Percentiles rank a stretch among this genome's conserved stretches.
Conservation (phyloP, 768 basidiomycete species). For the Russula sp. region DNA sequence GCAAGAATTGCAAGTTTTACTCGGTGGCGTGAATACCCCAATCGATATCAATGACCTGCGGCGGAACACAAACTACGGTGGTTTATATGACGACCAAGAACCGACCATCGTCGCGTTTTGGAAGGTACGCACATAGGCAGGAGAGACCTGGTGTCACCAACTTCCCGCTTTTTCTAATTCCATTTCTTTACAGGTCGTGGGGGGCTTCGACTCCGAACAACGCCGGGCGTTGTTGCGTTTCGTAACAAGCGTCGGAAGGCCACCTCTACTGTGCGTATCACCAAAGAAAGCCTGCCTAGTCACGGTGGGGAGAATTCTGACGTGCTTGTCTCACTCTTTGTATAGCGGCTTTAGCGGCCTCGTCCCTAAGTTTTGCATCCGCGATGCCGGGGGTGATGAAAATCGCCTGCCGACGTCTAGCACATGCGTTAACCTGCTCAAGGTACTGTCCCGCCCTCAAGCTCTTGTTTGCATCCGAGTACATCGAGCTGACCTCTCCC, state of each 20-base stretch:
- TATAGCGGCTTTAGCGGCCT: constrained; percentile 79
- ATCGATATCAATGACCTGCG: constrained; percentile 81
- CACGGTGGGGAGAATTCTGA: not conserved
- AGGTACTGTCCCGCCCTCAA: constrained; percentile 38
- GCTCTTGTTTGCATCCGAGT: not conserved
- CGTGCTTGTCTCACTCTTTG: not conserved
- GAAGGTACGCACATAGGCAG: constrained; percentile 43
- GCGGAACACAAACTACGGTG: constrained; percentile 73
- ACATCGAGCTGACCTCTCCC: not conserved
- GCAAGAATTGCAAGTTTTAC: constrained; percentile 84
- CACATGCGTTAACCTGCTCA: constrained; percentile 89
- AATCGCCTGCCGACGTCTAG: constrained; percentile 66
- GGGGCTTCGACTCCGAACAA: constrained; percentile 74
- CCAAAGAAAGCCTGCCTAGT: not conserved
- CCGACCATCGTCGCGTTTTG: constrained; percentile 75
- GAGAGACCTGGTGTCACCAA: not conserved
- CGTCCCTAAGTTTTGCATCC: constrained; percentile 80
- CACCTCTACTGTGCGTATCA: constrained; percentile 66
- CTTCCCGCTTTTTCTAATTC: not conserved
- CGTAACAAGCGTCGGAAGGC: constrained; percentile 87
- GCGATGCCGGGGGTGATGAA: constrained; percentile 70
- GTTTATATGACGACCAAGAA: constrained; percentile 64
- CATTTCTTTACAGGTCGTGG: constrained; percentile 50
- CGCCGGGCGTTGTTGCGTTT: constrained; percentile 74
- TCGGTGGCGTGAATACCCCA: constrained; percentile 82